Evolutionary conservation across 2,329 filamentous ascomycete species (phyloP).

Genomic region (Colletotrichum incanum): DNA sequence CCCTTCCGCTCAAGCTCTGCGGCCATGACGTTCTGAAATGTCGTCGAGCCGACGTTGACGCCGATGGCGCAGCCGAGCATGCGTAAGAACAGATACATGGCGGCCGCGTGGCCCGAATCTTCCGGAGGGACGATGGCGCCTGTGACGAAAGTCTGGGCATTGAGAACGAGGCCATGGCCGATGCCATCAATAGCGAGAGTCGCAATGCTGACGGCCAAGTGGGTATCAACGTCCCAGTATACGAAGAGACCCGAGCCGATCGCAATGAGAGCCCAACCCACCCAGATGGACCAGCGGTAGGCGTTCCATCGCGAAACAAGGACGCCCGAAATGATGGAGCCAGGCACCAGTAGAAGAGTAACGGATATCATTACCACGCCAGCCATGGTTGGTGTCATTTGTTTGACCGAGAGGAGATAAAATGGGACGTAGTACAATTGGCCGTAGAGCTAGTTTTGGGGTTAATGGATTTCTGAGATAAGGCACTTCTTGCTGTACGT

Average conservation of each 20-base stretch:
- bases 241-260: slow-evolving; percentile 42
- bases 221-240: slow-evolving; percentile 35
- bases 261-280: slow-evolving; percentile 51
- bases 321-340: slow-evolving; percentile 51
- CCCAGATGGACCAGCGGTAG: slow-evolving; percentile 56
- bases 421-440: slow-evolving; percentile 55
- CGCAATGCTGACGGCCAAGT: slow-evolving; percentile 33
- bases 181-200: slow-evolving; percentile 41
- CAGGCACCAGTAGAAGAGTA: slow-evolving; percentile 50
- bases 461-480: not conserved
- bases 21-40: slow-evolving; percentile 45
- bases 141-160: slow-evolving; percentile 45
- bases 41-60: too few species aligned
- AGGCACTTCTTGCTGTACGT: not conserved
- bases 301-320: slow-evolving; percentile 51
- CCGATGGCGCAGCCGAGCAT: slow-evolving; percentile 41
- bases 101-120: too few species aligned
- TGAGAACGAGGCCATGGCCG: slow-evolving; percentile 44
- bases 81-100: slow-evolving; percentile 44
- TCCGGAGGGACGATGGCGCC: slow-evolving; percentile 38
- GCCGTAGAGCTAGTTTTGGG: slow-evolving; percentile 46
- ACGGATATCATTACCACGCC: slow-evolving; percentile 55
- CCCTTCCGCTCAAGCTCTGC: slow-evolving; percentile 34
- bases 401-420: slow-evolving; percentile 55
- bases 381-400: slow-evolving; percentile 50